Evolutionary conservation across 75 land plant genomes (phyloP), one percentile per base, ranked within the genome.

Genomic region (Pinus albicaulis): DNA sequence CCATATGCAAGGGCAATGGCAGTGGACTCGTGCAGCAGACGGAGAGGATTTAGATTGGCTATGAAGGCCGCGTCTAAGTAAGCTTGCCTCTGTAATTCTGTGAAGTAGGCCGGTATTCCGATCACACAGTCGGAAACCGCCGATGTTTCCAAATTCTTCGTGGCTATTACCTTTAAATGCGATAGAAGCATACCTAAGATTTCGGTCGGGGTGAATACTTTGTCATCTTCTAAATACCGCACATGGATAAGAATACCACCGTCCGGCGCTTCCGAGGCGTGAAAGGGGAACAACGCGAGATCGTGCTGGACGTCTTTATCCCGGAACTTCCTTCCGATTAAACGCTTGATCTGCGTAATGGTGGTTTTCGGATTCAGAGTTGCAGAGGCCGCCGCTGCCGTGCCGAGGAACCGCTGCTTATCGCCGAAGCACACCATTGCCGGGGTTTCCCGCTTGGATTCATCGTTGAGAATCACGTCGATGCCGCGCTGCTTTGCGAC

Each of bases 1-100:
- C 98, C 98, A 86, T 95, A 95, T 19, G 91, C 91, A 74, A 95
- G 78, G 12, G 98, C 95, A 55, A 91, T 92, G 13, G 98, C 95
- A 19, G 98, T 89, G 53, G 98, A 90, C 77, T 95, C 98, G 84
- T 95, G 98, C 80, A 95, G 76, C 71, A 95, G 69, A 0, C 91
- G 82, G 59, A 95, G 83, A 34, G 98, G 98, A 15, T 87, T 86
- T 74, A 95, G 80, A 4, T 95, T 91, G 10, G 98, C 95, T 73
- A 95, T 83, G 28, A 83, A 64, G n/a, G 98, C 95, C 55, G 98
- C 98, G 80, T 95, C 95, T 64, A 95, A 16, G 41, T 91, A 88
- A 38, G 93, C 98, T 28, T 94, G 85, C 69, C 97, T 75, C 81
- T 94, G 97, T 60, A 89, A 77, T 78, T 93, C 93, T 36, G 87